Evolutionary conservation across 345 rosid genomes (phyloP), one percentile per base, ranked within the genome.

Genomic region (Cochlearia excelsa): DNA sequence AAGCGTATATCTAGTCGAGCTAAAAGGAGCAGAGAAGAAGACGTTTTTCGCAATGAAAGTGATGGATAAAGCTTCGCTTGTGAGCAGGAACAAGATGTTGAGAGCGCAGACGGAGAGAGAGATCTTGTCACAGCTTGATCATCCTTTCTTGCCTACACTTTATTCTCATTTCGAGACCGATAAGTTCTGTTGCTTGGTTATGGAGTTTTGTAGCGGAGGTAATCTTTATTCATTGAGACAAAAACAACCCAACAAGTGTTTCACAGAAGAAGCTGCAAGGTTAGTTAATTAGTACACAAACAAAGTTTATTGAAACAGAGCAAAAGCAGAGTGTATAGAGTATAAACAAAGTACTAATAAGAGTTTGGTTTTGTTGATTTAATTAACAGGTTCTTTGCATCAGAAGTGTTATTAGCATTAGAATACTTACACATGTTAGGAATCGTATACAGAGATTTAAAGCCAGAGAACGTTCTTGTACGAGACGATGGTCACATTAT

Each of bases 181-280:
- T 3, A 65, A 82, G 70, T 90, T 88, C 84, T 83, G 77, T 41
- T 90, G 95, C 64, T 67, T 90, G 69, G 54, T 90, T 6, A 81
- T 90, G 6, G 95, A 90, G 75, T 83, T 87, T 57, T 90, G 95
- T 58, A 84, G 95, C 52, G 95, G 97, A 11, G 93, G 90, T 2
- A 90, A 90, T 72, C 93, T 87, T 42, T 90, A 90, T 50, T 85
- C 82, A 28, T 85, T 82, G 80, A 79, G 95, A 6, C 93, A 82
- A 54, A 78, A 76, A 29, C 93, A 80, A 48, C 84, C 87, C 0
- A 71, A 71, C 45, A 82, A 69, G 23, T 90, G 92, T 28, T 90
- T 90, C 65, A 54, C 77, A 0, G 93, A 90, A 49, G 46, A 83
- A 1, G 90, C 88, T 0, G 93, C 82, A 63, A 81, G 88, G 95